Percentiles rank a stretch among this genome's conserved stretches.
These are phyloP conservation scores for Wickerhamomyces ciferrii DNA, from an alignment of 805 yeast species.

Conservation along the genomic window DNA sequence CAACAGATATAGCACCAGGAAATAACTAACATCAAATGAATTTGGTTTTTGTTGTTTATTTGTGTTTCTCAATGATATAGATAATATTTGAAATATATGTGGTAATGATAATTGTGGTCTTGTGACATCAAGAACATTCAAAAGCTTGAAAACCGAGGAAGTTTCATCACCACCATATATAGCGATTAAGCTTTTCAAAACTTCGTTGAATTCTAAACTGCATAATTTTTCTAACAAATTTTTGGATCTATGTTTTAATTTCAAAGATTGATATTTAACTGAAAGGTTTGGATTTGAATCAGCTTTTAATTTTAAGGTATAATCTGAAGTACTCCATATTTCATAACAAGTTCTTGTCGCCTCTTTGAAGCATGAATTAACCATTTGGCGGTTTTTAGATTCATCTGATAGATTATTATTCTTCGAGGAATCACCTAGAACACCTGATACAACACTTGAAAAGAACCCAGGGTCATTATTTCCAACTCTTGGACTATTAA, in stretches of 20 bases:
- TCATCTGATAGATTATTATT: background rate
- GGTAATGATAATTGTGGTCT: conserved; percentile 73
- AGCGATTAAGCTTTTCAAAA: conserved; percentile 58
- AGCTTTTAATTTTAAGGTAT: conserved; percentile 13
- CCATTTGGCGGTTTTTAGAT: conserved; percentile 12
- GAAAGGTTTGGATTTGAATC: conserved; percentile 25
- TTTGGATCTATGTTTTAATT: conserved; percentile 66
- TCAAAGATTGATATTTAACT: conserved; percentile 42
- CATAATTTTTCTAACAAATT: conserved; percentile 60
- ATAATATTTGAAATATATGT: conserved; percentile 51
- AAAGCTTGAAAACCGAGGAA: conserved; percentile 44
- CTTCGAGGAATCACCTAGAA: conserved; percentile 54
- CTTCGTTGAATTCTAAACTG: conserved; percentile 66
- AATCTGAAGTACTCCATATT: conserved; percentile 72
- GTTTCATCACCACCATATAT: conserved; percentile 20
- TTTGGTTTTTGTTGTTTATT: conserved; percentile 18
- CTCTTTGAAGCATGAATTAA: conserved; percentile 49
- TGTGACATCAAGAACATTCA: conserved; percentile 83
- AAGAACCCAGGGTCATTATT: conserved; percentile 46
- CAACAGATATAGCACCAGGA: conserved; percentile 50
- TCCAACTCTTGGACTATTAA: conserved; percentile 18
- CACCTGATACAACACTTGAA: conserved; percentile 70
- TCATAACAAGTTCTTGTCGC: conserved; percentile 49
- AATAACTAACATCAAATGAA: conserved; percentile 10
- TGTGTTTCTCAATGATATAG: conserved; percentile 36